These are phyloP conservation scores for Rubia occidens DNA, from an alignment of 305 asterid species.

Conservation along the genomic window DNA sequence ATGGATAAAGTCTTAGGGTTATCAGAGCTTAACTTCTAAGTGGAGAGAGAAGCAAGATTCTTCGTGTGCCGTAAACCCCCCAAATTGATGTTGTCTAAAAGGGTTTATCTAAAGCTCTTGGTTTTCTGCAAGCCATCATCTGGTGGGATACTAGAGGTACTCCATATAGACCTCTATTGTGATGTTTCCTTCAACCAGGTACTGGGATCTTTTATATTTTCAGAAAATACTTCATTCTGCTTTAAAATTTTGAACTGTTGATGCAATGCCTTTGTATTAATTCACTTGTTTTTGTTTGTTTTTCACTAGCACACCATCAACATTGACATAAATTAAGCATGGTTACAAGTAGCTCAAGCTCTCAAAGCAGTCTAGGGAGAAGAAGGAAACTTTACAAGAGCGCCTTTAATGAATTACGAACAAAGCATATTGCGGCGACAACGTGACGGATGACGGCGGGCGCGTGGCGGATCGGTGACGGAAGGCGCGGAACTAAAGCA, in stretches of 20 bases:
- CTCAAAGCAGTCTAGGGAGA: slow-evolving; percentile 75
- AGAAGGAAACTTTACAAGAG: slow-evolving; percentile 97
- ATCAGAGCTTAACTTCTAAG: slow-evolving; percentile 36
- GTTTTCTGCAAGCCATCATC: slow-evolving; percentile 77
- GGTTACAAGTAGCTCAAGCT: slow-evolving; percentile 51
- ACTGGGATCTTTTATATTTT: slow-evolving; percentile 4
- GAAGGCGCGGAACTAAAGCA: too few species aligned
- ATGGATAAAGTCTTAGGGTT: too few species aligned
- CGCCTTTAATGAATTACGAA: slow-evolving; percentile 91
- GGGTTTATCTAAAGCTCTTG: slow-evolving; percentile 41
- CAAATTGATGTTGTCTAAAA: slow-evolving; percentile 37
- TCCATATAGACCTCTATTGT: slow-evolving; percentile 91
- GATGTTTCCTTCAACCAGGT: slow-evolving; percentile 79
- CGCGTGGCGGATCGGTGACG: too few species aligned
- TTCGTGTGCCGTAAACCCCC: slow-evolving; percentile 39
- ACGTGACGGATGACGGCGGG: too few species aligned
- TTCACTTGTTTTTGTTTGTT: slow-evolving; percentile 2
- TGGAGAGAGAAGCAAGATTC: slow-evolving; percentile 44
- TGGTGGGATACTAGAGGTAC: slow-evolving; percentile 94
- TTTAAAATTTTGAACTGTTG: not conserved
- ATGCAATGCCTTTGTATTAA: not conserved
- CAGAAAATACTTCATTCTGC: slow-evolving; percentile 10
- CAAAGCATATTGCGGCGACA: slow-evolving; percentile 25
- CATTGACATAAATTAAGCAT: slow-evolving; percentile 70
- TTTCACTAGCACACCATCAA: slow-evolving; percentile 67